These are phyloP conservation scores for Naganishia albida DNA, from an alignment of 1,284 basidiomycete genomes.

Conservation along the genomic window DNA sequence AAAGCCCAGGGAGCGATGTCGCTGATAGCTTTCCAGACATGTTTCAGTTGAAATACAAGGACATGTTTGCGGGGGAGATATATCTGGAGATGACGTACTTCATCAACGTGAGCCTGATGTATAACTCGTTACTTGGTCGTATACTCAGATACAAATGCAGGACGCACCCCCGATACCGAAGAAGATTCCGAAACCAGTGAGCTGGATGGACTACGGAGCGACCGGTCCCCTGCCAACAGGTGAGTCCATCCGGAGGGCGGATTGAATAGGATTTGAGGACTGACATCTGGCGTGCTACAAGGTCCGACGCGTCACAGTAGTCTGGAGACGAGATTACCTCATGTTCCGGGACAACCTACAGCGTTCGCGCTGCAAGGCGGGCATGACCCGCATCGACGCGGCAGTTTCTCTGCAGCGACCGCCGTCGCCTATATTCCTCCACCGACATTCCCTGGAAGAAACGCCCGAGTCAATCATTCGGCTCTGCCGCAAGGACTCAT, in stretches of 20 bases:
- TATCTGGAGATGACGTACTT: conserved; percentile 94
- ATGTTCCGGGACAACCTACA: background rate
- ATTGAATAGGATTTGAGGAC: background rate
- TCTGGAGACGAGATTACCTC: conserved; percentile 5
- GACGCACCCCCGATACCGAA: conserved; percentile 49
- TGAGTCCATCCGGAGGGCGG: background rate
- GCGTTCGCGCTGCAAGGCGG: background rate
- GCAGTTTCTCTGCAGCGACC: background rate
- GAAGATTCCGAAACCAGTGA: conserved; percentile 44
- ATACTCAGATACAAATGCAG: conserved; percentile 33
- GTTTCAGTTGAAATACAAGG: conserved; percentile 85
- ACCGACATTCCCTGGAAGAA: conserved; percentile 13
- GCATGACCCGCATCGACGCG: conserved; percentile 6
- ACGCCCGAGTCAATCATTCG: background rate
- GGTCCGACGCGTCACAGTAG: conserved; percentile 11
- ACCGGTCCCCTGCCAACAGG: conserved; percentile 25
- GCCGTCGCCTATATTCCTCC: conserved; percentile 16
- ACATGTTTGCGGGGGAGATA: conserved; percentile 89
- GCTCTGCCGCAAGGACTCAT: background rate
- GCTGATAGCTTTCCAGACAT: conserved; percentile 66
- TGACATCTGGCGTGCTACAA: background rate
- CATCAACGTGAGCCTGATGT: conserved; percentile 71
- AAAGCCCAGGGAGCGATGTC: too few species aligned
- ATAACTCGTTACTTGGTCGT: background rate
- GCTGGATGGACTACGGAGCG: conserved; percentile 29